phyloP scores from a whole-genome alignment of 805 yeast species.

The Cyberlindnera veronae region DNA sequence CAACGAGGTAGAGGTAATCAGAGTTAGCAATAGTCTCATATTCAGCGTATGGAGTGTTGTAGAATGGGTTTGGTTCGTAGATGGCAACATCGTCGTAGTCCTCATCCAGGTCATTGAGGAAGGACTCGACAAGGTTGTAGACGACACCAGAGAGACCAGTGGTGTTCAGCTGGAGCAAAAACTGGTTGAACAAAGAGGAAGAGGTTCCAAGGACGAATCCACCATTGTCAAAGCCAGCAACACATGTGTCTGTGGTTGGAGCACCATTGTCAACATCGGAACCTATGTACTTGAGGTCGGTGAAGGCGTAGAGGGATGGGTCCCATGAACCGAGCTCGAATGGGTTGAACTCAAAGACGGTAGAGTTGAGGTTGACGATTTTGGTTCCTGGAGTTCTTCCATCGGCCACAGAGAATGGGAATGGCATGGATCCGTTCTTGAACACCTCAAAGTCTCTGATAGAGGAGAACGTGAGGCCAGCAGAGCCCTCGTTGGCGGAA shows the following conservation, averaged over 20 bases:
- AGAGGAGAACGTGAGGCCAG: conserved; percentile 54
- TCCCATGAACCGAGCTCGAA: conserved; percentile 89
- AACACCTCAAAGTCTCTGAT: conserved; percentile 60
- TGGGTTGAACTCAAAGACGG: conserved; percentile 62
- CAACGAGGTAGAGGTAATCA: conserved; percentile 51
- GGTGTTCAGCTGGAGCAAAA: conserved; percentile 59
- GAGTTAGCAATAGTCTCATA: conserved; percentile 36
- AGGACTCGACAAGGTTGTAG: conserved; percentile 40
- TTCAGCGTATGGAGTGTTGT: conserved; percentile 37
- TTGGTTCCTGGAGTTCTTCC: conserved; percentile 62
- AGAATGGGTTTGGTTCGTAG: conserved; percentile 71
- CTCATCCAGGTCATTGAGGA: conserved; percentile 44
- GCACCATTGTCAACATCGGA: conserved; percentile 34
- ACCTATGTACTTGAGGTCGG: conserved; percentile 68
- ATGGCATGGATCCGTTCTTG: conserved; percentile 62
- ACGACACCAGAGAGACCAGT: conserved; percentile 47
- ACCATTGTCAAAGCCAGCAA: conserved; percentile 71
- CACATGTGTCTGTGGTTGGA: conserved; percentile 46
- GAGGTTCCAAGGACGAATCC: conserved; percentile 84
- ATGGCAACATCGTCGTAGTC: conserved; percentile 66
- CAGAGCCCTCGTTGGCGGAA: conserved; percentile 34
- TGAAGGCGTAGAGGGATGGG: conserved; percentile 61
- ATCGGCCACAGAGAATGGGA: conserved; percentile 62
- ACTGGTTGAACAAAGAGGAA: conserved; percentile 72
- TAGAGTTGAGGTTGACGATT: conserved; percentile 61